These are phyloP conservation scores for Aspergillus fijiensis DNA, from an alignment of 2,329 filamentous ascomycete species.

Conservation along the genomic window DNA sequence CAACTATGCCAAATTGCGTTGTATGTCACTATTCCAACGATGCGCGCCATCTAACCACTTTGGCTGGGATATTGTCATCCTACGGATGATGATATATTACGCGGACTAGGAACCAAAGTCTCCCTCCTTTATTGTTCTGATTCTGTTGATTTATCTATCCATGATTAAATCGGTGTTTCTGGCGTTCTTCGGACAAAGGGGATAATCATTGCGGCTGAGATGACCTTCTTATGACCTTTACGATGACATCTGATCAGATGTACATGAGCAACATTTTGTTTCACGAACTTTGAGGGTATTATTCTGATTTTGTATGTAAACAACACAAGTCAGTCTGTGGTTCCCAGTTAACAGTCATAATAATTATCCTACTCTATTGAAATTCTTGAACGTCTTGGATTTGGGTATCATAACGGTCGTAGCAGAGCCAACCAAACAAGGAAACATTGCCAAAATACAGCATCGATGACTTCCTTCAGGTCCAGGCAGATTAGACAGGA, in stretches of 20 bases:
- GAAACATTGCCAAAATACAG: background rate
- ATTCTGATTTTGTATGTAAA: conserved; percentile 15
- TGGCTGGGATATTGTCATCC: background rate
- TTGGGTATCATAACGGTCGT: background rate
- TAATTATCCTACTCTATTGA: background rate
- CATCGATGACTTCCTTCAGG: background rate
- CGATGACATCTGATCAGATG: conserved; percentile 39
- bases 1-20: background rate
- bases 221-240: conserved; percentile 39
- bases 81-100: too few species aligned
- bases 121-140: conserved; percentile 4
- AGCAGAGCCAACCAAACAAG: background rate
- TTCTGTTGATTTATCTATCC: conserved; percentile 10
- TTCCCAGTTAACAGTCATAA: conserved; percentile 3
- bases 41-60: background rate
- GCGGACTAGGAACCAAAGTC: background rate
- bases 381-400: background rate
- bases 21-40: background rate
- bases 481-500: background rate
- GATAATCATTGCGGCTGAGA: conserved; percentile 28
- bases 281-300: conserved; percentile 31
- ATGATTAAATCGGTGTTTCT: conserved; percentile 22
- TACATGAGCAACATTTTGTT: conserved; percentile 40
- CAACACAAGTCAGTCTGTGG: conserved; percentile 16
- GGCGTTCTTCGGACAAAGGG: conserved; percentile 30